Evolutionary conservation across 2,329 filamentous ascomycete genomes (phyloP).

Genomic region (Botrytis aclada): DNA sequence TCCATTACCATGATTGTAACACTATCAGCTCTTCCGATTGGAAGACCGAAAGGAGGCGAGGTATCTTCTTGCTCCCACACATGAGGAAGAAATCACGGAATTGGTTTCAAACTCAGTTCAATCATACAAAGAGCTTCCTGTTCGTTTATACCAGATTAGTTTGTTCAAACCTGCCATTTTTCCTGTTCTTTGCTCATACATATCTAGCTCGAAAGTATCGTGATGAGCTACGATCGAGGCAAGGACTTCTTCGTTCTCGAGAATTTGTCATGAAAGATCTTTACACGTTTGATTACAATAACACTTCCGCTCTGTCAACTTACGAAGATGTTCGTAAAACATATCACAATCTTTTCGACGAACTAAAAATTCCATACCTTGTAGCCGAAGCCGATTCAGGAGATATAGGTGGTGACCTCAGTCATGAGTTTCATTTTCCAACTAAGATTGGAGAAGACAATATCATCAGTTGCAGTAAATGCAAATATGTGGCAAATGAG

Average conservation of each 20-base stretch:
- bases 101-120: conserved; percentile 70
- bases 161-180: conserved; percentile 34
- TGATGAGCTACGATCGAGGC: conserved; percentile 84
- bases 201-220: conserved; percentile 79
- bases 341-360: conserved; percentile 75
- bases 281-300: conserved; percentile 82
- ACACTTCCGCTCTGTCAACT: conserved; percentile 68
- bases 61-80: conserved; percentile 83
- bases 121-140: conserved; percentile 81
- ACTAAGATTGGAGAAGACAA: conserved; percentile 80
- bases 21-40: conserved; percentile 70
- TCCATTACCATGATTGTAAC: conserved; percentile 12
- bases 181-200: conserved; percentile 5
- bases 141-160: conserved; percentile 90
- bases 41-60: conserved; percentile 71
- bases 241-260: conserved; percentile 80
- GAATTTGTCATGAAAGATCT: conserved; percentile 99
- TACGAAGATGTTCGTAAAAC: conserved; percentile 71
- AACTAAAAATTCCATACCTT: conserved; percentile 78
- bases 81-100: conserved; percentile 92
- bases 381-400: conserved; percentile 89
- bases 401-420: conserved; percentile 90
- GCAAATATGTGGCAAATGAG: conserved; percentile 79
- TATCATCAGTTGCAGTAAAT: conserved; percentile 70
- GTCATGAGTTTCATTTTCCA: conserved; percentile 90